Evolutionary conservation across 2,329 filamentous ascomycete genomes (phyloP).

Genomic region (Apiospora sp.): DNA sequence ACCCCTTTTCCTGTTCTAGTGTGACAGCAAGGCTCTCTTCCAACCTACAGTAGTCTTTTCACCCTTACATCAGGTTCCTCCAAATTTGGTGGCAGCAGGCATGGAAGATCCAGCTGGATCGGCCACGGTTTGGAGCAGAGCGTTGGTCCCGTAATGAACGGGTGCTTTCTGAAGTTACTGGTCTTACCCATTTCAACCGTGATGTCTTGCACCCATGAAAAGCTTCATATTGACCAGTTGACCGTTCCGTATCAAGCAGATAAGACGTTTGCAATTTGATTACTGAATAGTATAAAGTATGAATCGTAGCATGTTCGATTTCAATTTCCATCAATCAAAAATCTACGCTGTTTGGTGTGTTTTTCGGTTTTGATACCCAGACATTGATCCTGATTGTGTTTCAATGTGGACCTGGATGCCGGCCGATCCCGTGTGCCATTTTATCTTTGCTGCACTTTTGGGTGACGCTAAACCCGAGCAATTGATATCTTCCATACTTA

Average conservation of each 20-base stretch:
- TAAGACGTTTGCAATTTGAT: too few species aligned
- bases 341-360: too few species aligned
- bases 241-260: too few species aligned
- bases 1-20: neutral
- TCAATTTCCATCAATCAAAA: too few species aligned
- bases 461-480: neutral
- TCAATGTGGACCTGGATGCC: neutral
- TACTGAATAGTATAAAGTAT: too few species aligned
- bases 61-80: neutral
- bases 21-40: neutral
- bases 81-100: neutral
- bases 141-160: neutral
- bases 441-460: neutral
- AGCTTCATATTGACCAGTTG: neutral
- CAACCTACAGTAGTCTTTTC: neutral
- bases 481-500: neutral
- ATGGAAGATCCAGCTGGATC: neutral
- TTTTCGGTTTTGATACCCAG: too few species aligned
- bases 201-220: neutral
- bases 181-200: neutral
- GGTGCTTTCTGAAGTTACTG: neutral
- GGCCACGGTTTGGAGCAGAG: neutral
- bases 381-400: neutral
- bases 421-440: slow-evolving; percentile 1
- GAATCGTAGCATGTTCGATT: too few species aligned